phyloP scores from a whole-genome alignment of 148 eudicot genomes.

The Tetragonia tetragonoides region DNA sequence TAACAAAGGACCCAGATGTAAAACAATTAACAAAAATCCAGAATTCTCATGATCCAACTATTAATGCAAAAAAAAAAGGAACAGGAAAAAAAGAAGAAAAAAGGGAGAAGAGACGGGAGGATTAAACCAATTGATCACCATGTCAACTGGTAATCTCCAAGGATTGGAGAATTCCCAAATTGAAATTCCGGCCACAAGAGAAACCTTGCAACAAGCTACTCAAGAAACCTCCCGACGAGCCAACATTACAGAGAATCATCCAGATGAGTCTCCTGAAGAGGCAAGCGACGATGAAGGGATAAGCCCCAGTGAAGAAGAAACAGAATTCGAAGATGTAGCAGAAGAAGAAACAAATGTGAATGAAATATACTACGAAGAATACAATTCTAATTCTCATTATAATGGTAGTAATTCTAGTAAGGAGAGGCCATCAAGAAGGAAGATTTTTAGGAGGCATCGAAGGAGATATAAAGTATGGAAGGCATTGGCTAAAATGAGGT shows the following conservation, averaged over 20 bases:
- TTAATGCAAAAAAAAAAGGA: neutral
- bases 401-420: constrained; percentile 6
- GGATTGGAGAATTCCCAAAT: neutral
- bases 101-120: neutral
- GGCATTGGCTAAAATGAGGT: constrained; percentile 39
- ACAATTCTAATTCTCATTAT: neutral
- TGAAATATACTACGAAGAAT: neutral
- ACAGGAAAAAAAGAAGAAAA: neutral
- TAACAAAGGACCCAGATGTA: neutral
- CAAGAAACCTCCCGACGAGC: neutral
- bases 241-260: neutral
- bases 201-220: neutral
- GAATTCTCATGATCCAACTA: neutral
- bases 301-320: constrained; percentile 25
- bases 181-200: neutral
- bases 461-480: constrained; percentile 9
- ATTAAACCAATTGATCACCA: constrained; percentile 11
- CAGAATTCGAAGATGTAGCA: constrained; percentile 15
- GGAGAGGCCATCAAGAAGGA: constrained; percentile 11
- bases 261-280: neutral
- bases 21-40: neutral
- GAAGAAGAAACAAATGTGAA: constrained; percentile 9
- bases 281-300: constrained; percentile 15
- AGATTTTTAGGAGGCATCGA: constrained; percentile 3
- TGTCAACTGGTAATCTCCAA: constrained; percentile 3